Evolutionary conservation across 1,284 basidiomycete species (phyloP), one percentile per base, ranked within the genome.

Genomic region (Malassezia japonica): DNA sequence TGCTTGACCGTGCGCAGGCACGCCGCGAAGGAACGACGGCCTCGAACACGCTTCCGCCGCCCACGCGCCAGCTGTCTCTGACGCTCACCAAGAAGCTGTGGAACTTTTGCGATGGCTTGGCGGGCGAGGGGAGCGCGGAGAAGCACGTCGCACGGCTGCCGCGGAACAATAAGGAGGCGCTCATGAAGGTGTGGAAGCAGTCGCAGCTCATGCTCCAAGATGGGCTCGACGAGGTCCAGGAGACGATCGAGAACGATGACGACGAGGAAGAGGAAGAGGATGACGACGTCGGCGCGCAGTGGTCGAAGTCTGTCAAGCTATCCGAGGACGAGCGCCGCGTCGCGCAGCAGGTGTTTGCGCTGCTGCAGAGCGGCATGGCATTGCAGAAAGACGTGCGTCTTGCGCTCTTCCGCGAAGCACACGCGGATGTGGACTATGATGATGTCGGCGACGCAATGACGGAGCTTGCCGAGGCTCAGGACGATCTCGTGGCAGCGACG

Each of bases 381-480:
- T 2, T 45, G 8, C 28, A 43, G 4, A n/a, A 39, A 16, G 12
- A 6, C 12, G 24, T 44, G 28, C 20, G 23, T 23, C n/a, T n/a
- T 18, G 25, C 51, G 4, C 33, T 48, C 7, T 15, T 20, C 24
- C 23, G 18, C 23, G 37, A 10, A 10, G 12, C 39, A 2, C 16
- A 28, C 6, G 8, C 18, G 4, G 37, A 20, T 3, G 2, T 59
- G 29, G 61, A 64, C 25, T 45, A 55, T 12, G 61, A 64, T 33
- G 48, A 56, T 21, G 55, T 58, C 6, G 59, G 59, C n/a, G 55
- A 59, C 34, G 43, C 56, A 8, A 55, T 57, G 15, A 55, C 56
- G 39, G 57, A 51, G 37, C 46, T 65, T 13, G 58, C 57, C 32
- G 59, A 63, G 36, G 49, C 61, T 4, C 64, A 65, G 45, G 64